Conservation (phyloP, 2,329 filamentous ascomycete genomes). For the Malbranchea zuffiana region DNA sequence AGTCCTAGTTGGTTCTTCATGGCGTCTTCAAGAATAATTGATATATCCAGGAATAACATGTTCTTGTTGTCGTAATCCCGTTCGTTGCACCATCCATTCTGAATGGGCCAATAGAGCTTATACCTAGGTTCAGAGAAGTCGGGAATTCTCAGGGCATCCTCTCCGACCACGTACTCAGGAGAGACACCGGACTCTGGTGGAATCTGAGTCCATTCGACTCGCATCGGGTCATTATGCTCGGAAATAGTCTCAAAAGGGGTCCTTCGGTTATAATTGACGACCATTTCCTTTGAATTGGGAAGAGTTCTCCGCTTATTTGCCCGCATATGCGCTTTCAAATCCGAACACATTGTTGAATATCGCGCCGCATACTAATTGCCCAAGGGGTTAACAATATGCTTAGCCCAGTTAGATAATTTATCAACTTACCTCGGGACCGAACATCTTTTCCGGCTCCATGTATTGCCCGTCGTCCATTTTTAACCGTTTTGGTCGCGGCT, state of each 20-base stretch:
- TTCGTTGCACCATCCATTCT: slow-evolving; percentile 79
- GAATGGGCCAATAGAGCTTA: slow-evolving; percentile 85
- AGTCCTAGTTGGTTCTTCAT: slow-evolving; percentile 76
- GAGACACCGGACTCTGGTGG: slow-evolving; percentile 47
- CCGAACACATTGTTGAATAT: slow-evolving; percentile 72
- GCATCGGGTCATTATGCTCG: slow-evolving; percentile 86
- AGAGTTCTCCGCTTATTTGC: slow-evolving; percentile 88
- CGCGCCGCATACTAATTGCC: slow-evolving; percentile 45
- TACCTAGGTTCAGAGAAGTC: slow-evolving; percentile 83
- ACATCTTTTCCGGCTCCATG: slow-evolving; percentile 61
- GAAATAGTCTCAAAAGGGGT: slow-evolving; percentile 76
- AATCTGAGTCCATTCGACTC: slow-evolving; percentile 91
- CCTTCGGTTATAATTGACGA: slow-evolving; percentile 84
- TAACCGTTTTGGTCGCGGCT: slow-evolving; percentile 60
- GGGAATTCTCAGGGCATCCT: slow-evolving; percentile 72
- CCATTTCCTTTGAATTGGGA: slow-evolving; percentile 94
- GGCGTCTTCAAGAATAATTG: slow-evolving; percentile 73
- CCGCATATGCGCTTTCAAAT: slow-evolving; percentile 83
- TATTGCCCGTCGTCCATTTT: slow-evolving; percentile 45
- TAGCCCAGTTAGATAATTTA: neutral
- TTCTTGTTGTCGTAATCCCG: slow-evolving; percentile 72
- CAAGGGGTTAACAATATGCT: neutral
- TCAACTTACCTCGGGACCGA: slow-evolving; percentile 67
- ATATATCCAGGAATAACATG: slow-evolving; percentile 75
- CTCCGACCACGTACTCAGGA: slow-evolving; percentile 70